Base-by-base conservation (phyloP, 2,329 filamentous ascomycete species). In the Hypomyces perniciosus region DNA sequence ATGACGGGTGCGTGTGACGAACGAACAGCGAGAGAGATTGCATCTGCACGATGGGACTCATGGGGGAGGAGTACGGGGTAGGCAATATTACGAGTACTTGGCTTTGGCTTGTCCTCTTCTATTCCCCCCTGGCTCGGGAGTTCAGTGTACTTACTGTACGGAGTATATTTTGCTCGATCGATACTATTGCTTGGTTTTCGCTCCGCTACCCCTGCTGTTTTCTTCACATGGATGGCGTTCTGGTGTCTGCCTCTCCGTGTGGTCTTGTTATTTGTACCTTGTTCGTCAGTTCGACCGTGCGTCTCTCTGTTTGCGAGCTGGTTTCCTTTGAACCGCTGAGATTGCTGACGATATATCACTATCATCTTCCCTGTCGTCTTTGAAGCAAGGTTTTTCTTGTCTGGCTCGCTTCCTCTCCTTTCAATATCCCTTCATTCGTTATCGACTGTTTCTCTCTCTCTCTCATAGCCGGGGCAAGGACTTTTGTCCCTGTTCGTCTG, bases 321-420 rank as follows among this genome's bases (percentile, higher is more conserved):
- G 20, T 3, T 20, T 20, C 20, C 20, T 20, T 20, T 20, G 20
- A 20, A 20, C 20, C 20, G 20, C 20, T 13, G 48, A 50, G 44
- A 50, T 50, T 45, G 40, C 20, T 29, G 29, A n/a, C 48, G 10
- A 39, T 34, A 12, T 40, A 27, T 13, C 38, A 40, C 46, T 40
- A n/a, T 48, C 35, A 37, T 41, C 42, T 50, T 31, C 38, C 39
- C n/a, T 39, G 34, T 34, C 13, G 28, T 13, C 38, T 27, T 39
- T 35, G 20, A 12, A 20, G 20, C 20, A 20, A 20, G 20, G 20
- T 40, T 10, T 38, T 33, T 29, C 27, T 28, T 45, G 26, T 50
- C 10, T 35, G 12, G 12, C 12, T 35, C 42, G 10, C 30, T 44
- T 31, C n/a, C 28, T 31, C 30, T 30, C 31, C 12, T 33, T 30